These are phyloP conservation scores for Seminavis robusta DNA, from an alignment of 108 stramenopile species.

Conservation along the genomic window DNA sequence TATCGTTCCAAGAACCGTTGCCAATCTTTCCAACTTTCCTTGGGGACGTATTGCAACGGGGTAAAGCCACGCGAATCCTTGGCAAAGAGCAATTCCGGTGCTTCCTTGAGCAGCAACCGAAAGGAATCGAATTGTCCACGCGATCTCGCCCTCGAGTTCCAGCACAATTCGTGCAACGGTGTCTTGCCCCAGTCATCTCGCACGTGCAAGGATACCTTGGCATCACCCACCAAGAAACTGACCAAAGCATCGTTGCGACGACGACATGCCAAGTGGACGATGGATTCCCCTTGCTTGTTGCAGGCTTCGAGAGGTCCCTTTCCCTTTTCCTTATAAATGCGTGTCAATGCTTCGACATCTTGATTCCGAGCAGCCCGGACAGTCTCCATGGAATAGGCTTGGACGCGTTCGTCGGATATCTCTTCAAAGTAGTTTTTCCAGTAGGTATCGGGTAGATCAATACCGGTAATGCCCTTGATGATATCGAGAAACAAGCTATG, in stretches of 20 bases:
- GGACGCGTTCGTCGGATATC: no score
- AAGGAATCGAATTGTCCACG: slow-evolving; percentile 40
- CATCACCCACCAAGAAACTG: slow-evolving; percentile 28
- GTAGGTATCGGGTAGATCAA: no score
- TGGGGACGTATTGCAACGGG: slow-evolving; percentile 67
- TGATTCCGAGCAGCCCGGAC: no score
- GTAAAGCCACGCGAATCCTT: slow-evolving; percentile 60
- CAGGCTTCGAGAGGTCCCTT: no score
- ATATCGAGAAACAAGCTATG: no score
- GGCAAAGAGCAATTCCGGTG: slow-evolving; percentile 44
- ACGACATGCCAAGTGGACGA: slow-evolving; percentile 52
- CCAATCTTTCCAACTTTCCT: slow-evolving; percentile 41
- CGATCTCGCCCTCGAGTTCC: no score
- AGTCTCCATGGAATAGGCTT: no score
- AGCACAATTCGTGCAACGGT: slow-evolving; percentile 61
- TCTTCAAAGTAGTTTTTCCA: no score
- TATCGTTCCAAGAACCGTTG: slow-evolving; percentile 18
- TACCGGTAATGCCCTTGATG: no score
- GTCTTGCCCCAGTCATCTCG: slow-evolving; percentile 55
- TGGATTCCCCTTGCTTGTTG: no score
- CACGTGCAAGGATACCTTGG: slow-evolving; percentile 8
- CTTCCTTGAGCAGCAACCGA: slow-evolving; percentile 20
- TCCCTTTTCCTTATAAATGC: no score
- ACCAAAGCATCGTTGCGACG: slow-evolving; percentile 34
- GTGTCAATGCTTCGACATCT: no score